Conservation (phyloP, 2,329 filamentous ascomycete species). For the Arthrobotrys sphaeroides region DNA sequence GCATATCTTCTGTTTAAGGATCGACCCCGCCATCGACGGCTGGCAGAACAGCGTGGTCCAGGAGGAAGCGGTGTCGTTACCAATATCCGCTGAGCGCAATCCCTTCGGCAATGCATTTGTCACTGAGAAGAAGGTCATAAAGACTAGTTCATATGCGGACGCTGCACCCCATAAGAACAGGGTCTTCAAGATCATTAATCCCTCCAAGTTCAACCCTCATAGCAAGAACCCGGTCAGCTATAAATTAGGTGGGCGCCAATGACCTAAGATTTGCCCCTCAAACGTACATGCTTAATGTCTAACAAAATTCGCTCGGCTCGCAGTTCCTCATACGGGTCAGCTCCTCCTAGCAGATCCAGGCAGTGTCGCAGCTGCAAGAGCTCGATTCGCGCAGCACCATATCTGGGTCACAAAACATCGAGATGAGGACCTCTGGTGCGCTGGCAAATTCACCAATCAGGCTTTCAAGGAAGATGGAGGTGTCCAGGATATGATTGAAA, state of each 20-base stretch:
- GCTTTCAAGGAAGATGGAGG: constrained; percentile 65
- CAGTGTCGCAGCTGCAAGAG: constrained; percentile 45
- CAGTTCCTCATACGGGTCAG: constrained; percentile 54
- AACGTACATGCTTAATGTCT: constrained; percentile 16
- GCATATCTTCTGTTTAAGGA: constrained; percentile 76
- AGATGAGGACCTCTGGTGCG: constrained; percentile 67
- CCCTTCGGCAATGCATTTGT: constrained; percentile 50
- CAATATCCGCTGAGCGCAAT: constrained; percentile 56
- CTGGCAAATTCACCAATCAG: constrained; percentile 69
- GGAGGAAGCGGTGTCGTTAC: constrained; percentile 65
- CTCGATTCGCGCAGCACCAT: constrained; percentile 51
- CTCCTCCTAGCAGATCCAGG: constrained; percentile 49
- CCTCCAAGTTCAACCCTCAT: constrained; percentile 65
- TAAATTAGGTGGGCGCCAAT: constrained; percentile 65
- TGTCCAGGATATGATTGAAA: constrained; percentile 65
- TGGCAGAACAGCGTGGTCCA: constrained; percentile 68
- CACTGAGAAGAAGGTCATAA: constrained; percentile 49
- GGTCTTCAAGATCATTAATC: constrained; percentile 70
- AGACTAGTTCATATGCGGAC: constrained; percentile 49
- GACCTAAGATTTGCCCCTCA: constrained; percentile 1
- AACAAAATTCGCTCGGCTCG: constrained; percentile 42
- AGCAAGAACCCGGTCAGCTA: constrained; percentile 67
- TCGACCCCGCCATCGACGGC: constrained; percentile 72
- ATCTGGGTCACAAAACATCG: constrained; percentile 65
- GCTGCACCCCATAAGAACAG: constrained; percentile 62